Percentiles rank a stretch among this genome's conserved stretches.
phyloP scores from a whole-genome alignment of 768 basidiomycete genomes.

The Neoboletus magnificus region DNA sequence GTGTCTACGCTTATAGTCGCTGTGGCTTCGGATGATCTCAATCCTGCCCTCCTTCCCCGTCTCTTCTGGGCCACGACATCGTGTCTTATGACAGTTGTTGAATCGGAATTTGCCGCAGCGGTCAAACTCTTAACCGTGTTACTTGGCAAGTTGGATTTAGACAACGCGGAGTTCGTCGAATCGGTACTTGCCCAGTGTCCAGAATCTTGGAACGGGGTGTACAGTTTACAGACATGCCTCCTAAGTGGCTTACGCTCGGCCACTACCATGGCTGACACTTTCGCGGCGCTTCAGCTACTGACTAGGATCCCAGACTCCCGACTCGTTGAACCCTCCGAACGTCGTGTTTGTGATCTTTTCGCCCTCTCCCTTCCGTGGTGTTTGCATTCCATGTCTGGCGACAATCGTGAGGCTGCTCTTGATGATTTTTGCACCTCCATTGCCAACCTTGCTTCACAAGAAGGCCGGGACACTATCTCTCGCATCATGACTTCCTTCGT shows the following conservation, averaged over 20 bases:
- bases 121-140: conserved; percentile 63
- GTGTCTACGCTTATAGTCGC: conserved; percentile 69
- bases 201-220: conserved; percentile 61
- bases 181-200: conserved; percentile 68
- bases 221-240: conserved; percentile 66
- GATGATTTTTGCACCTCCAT: conserved; percentile 73
- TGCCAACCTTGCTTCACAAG: conserved; percentile 63
- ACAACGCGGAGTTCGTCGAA: conserved; percentile 65
- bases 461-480: conserved; percentile 74
- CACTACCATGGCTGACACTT: conserved; percentile 59
- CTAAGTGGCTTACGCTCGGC: conserved; percentile 80
- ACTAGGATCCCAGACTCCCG: conserved; percentile 56
- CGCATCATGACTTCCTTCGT: conserved; percentile 89
- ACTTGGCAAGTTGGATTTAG: conserved; percentile 65
- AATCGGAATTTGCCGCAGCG: conserved; percentile 71
- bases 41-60: conserved; percentile 66
- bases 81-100: conserved; percentile 77
- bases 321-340: conserved; percentile 67
- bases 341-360: conserved; percentile 79
- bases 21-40: conserved; percentile 52
- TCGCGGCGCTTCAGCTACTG: conserved; percentile 63
- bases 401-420: conserved; percentile 54
- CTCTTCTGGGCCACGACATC: conserved; percentile 86
- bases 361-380: conserved; percentile 86
- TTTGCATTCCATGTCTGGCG: conserved; percentile 70